Evolutionary conservation across 1,139 yeast genomes (phyloP).

Genomic region (Yamadazyma triangularis): DNA sequence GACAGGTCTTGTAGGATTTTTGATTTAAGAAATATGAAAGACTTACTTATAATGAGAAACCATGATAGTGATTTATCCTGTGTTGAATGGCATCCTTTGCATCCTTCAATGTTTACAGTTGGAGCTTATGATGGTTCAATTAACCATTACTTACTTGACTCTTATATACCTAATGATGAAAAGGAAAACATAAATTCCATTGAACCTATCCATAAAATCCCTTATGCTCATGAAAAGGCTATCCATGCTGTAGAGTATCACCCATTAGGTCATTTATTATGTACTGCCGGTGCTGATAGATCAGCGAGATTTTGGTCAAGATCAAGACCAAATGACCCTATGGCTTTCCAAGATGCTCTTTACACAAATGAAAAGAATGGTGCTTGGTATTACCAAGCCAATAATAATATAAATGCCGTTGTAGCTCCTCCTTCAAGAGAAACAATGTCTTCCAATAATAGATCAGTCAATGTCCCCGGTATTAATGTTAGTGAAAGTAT

Average conservation of each 20-base stretch:
- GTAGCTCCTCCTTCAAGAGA: conserved; percentile 28
- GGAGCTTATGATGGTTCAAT: conserved; percentile 91
- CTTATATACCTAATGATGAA: conserved; percentile 36
- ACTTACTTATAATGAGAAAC: conserved; percentile 66
- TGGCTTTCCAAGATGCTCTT: conserved; percentile 77
- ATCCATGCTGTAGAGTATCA: conserved; percentile 88
- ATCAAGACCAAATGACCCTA: conserved; percentile 85
- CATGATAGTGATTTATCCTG: conserved; percentile 84
- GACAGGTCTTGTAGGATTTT: conserved; percentile 86
- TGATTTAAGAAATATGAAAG: conserved; percentile 82
- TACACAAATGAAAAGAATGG: conserved; percentile 63
- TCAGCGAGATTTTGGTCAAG: conserved; percentile 95
- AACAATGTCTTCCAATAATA: conserved; percentile 1
- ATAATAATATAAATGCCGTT: conserved; percentile 59
- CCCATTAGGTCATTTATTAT: conserved; percentile 86
- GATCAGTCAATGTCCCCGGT: conserved; percentile 3
- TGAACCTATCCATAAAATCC: conserved; percentile 63
- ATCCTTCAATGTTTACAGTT: conserved; percentile 71
- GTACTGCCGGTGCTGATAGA: conserved; percentile 92
- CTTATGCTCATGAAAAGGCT: conserved; percentile 92
- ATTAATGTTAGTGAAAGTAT: conserved; percentile 4
- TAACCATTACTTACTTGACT: conserved; percentile 68
- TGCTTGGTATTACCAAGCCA: conserved; percentile 70
- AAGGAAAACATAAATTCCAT: conserved; percentile 19
- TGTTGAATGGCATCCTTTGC: conserved; percentile 90